Conservation (phyloP, 306 rosid species). For the Potentilla sterilis region DNA sequence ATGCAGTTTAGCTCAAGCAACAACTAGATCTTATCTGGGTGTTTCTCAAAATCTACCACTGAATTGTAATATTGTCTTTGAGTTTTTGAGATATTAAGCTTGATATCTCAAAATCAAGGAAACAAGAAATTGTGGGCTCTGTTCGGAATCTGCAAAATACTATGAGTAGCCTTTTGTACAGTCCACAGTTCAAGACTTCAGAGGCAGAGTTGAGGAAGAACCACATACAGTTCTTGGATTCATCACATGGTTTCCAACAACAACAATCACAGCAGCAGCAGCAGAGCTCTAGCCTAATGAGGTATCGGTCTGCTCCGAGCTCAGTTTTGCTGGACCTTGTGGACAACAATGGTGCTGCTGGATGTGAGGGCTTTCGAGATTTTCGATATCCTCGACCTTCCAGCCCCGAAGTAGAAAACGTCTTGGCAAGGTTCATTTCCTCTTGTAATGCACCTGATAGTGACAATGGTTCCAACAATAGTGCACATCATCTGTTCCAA, state of each 20-base stretch:
- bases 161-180: conserved; percentile 62
- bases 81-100: neutral
- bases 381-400: conserved; percentile 38
- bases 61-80: neutral
- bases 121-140: neutral
- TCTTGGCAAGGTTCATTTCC: conserved; percentile 45
- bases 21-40: conserved; percentile 16
- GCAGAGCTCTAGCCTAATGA: conserved; percentile 40
- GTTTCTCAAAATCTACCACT: neutral
- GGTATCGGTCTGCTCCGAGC: conserved; percentile 63
- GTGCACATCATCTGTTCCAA: conserved; percentile 22
- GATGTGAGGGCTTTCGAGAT: conserved; percentile 26
- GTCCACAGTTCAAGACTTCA: conserved; percentile 36
- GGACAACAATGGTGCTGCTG: conserved; percentile 37
- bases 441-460: conserved; percentile 42
- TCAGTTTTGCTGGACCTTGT: conserved; percentile 39
- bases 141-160: conserved; percentile 24
- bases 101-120: neutral
- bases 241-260: conserved; percentile 30
- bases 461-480: conserved; percentile 23
- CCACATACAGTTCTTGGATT: conserved; percentile 52
- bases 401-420: conserved; percentile 57
- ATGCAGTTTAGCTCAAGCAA: conserved; percentile 21
- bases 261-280: conserved; percentile 39
- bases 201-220: conserved; percentile 50